Base-by-base conservation (phyloP, 306 rosid genomes). In the Dalbergia cultrata region DNA sequence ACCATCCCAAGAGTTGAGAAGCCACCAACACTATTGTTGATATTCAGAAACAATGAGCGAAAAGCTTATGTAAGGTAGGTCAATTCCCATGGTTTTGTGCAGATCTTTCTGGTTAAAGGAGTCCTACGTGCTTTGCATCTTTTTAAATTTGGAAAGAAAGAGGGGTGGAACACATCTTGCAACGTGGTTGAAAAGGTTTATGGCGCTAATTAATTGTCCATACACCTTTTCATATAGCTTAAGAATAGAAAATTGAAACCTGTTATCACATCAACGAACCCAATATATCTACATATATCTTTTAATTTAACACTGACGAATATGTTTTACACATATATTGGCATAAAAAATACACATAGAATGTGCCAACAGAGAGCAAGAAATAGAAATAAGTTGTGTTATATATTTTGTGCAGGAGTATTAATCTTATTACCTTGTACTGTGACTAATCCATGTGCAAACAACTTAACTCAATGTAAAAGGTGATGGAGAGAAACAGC, bases 1-100 rank as follows among this genome's bases (percentile, higher is more conserved):
- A 73, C 45, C 26, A 58, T 45, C 31, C 31, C 41, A 26, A 8
- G 44, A 67, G 53, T 56, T 64, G 49, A 47, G 61, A 66, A 56
- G 70, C 80, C 67, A 74, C 13, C 5, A 47, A 47, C 14, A 44
- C 4, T 47, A 47, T 9, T 47, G 13, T 47, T 47, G 14, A 13
- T 14, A 47, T 47, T 13, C 14, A 47, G 13, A 47, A 26, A 3
- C 53, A 47, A 11, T 3, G 53, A 14, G 53, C 53, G 1, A 47
- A 3, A 47, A 47, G 13, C 13, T 47, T 3, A 13, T 47, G 13
- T 10, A 11, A 12, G 16, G 5, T 47, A 37, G 41, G 41, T 47
- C 13, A 47, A 13, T 47, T 47, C 53, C 53, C 53, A 47, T 47
- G 53, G 53, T 47, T 47, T 47, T 47, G 13, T 47, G 16, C 14